Evolutionary conservation across 768 basidiomycete species (phyloP), one percentile per base, ranked within the genome.

Genomic region (Amanita subjunquillea): DNA sequence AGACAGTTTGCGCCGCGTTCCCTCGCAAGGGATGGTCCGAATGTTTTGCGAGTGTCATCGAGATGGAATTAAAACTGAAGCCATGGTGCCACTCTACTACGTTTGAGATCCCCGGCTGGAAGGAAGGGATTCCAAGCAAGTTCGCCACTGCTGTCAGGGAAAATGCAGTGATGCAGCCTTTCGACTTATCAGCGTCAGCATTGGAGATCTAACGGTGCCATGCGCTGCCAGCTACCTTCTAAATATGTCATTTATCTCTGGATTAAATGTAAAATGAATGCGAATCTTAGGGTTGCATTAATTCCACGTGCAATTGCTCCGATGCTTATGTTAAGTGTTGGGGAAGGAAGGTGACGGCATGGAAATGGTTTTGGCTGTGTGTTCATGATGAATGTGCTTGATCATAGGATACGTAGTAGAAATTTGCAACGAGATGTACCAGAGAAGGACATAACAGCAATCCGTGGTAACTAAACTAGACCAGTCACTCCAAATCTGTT

Each of bases 11-110:
- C 22, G 62, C 62, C 6, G 65, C 62, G 6, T 76, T 66, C 58
- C 73, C 76, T 37, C 69, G 76, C 36, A 62, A 64, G 25, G 68
- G 67, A n/a, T 78, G 76, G 75, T 69, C 71, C 3, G 65, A 69
- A 56, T 63, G 67, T 54, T 78, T 77, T 53, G 70, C 66, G 5
- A 49, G 56, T 17, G 69, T 71, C 32, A 68, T 78, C 55, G 71
- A 74, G 60, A 67, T 66, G 54, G 76, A 78, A 60, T 62, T 75
- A 37, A 30, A 59, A 27, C 61, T 71, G 44, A 77, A 77, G 58
- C 75, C 73, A 29, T 77, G 75, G 75, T 76, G 72, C 61, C 74
- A 76, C 61, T 68, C 69, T n/a, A 61, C 71, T 32, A 67, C 72
- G 30, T 78, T 77, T 55, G 76, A 77, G 56, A 57, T 67, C 4